Conservation (phyloP, 352 stramenopile species). For the Globisporangium mamillatum region DNA sequence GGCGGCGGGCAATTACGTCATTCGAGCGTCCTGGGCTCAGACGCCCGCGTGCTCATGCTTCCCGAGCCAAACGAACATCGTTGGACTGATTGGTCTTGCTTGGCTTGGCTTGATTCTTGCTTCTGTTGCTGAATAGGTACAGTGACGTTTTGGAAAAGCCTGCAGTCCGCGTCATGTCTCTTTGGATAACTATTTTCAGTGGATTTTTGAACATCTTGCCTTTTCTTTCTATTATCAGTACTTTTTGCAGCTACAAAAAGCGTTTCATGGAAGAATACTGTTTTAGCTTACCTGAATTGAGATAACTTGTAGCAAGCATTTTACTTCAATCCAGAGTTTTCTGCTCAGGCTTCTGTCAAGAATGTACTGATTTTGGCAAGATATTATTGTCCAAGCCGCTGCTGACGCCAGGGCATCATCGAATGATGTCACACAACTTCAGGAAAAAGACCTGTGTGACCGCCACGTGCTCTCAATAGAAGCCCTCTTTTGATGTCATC, state of each 20-base stretch:
- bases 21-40: background rate
- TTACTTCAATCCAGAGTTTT: background rate
- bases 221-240: background rate
- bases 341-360: too few relatives aligned
- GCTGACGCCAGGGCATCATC: constrained; percentile 15
- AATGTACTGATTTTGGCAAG: background rate
- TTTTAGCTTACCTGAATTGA: too few relatives aligned
- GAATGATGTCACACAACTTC: constrained; percentile 32
- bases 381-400: background rate
- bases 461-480: constrained; percentile 10
- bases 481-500: constrained; percentile 12
- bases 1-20: background rate
- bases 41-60: background rate
- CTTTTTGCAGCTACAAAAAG: background rate
- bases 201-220: background rate
- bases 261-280: too few relatives aligned
- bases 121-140: background rate
- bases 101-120: background rate
- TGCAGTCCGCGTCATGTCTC: background rate
- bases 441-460: background rate
- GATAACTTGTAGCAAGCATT: too few relatives aligned
- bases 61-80: background rate
- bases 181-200: background rate
- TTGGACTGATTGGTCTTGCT: background rate
- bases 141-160: background rate